Conservation (phyloP, 179 eudicot genomes). For the Actinidia chinensis region DNA sequence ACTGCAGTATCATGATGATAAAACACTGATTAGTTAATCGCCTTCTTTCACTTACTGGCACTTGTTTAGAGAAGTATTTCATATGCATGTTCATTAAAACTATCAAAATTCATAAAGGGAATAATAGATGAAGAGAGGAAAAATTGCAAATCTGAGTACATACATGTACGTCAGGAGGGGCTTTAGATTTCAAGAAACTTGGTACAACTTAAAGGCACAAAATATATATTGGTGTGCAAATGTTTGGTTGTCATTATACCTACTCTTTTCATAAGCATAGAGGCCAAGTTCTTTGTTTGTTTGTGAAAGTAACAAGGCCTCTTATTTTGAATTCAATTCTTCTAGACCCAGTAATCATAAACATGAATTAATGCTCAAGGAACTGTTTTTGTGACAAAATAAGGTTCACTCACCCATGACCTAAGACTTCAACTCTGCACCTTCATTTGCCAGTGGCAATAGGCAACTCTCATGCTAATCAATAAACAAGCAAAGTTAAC, state of each 20-base stretch:
- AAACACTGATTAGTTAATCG: neutral
- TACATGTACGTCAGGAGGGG: too few relatives aligned
- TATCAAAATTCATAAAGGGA: neutral
- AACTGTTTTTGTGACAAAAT: neutral
- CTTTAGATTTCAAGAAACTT: too few relatives aligned
- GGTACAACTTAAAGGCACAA: neutral
- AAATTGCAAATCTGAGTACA: neutral
- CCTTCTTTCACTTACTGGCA: neutral
- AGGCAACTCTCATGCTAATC: neutral
- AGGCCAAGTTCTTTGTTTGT: neutral
- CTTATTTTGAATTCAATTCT: too few relatives aligned
- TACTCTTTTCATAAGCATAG: neutral
- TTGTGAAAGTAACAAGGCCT: neutral
- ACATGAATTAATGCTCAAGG: neutral
- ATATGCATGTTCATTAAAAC: neutral
- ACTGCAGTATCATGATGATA: conserved; percentile 4
- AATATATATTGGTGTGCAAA: neutral
- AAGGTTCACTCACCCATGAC: too few relatives aligned
- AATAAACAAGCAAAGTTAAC: too few relatives aligned
- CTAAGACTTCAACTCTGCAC: neutral
- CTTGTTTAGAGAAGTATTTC: neutral
- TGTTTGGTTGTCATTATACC: too few relatives aligned
- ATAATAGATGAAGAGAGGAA: neutral
- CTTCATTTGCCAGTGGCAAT: neutral
- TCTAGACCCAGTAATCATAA: too few relatives aligned